A percentile compares a stretch with the other conserved stretches of the same genome.
phyloP scores from a whole-genome alignment of 2,329 filamentous ascomycete species.

The Grosmannia serpens region DNA sequence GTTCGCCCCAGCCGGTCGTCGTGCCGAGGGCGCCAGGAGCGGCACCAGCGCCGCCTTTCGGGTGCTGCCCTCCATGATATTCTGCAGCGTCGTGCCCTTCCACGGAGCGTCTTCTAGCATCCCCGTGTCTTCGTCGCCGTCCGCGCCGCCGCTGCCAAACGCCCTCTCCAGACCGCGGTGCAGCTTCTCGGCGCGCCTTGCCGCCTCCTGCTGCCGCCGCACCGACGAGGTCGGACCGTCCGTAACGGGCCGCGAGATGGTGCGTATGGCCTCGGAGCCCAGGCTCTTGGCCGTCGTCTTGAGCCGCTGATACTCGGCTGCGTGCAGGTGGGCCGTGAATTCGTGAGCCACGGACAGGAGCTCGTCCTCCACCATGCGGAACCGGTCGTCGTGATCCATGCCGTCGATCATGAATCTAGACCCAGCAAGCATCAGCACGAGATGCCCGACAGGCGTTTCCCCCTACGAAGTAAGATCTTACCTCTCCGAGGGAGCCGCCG shows the following conservation, averaged over 20 bases:
- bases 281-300: slow-evolving; percentile 43
- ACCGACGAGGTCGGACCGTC: slow-evolving; percentile 24
- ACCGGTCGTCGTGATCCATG: slow-evolving; percentile 56
- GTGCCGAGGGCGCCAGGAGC: not conserved
- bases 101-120: slow-evolving; percentile 14
- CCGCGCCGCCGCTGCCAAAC: slow-evolving; percentile 12
- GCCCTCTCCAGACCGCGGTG: slow-evolving; percentile 16
- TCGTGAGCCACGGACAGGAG: slow-evolving; percentile 53
- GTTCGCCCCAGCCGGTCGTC: not conserved
- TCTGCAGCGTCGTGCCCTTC: slow-evolving; percentile 27
- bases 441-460: too few species aligned
- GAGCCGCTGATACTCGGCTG: slow-evolving; percentile 63
- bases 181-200: slow-evolving; percentile 25
- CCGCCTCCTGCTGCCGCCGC: slow-evolving; percentile 20
- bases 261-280: slow-evolving; percentile 39
- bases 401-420: slow-evolving; percentile 53
- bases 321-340: slow-evolving; percentile 66
- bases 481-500: slow-evolving; percentile 18
- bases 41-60: slow-evolving; percentile 13
- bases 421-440: not conserved
- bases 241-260: slow-evolving; percentile 40
- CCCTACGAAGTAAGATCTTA: not conserved
- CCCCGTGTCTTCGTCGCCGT: slow-evolving; percentile 19
- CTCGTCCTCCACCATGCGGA: slow-evolving; percentile 78
- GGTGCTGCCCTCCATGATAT: slow-evolving; percentile 27